Evolutionary conservation across 768 basidiomycete genomes (phyloP).

Genomic region (Tricholoma flavovirens): DNA sequence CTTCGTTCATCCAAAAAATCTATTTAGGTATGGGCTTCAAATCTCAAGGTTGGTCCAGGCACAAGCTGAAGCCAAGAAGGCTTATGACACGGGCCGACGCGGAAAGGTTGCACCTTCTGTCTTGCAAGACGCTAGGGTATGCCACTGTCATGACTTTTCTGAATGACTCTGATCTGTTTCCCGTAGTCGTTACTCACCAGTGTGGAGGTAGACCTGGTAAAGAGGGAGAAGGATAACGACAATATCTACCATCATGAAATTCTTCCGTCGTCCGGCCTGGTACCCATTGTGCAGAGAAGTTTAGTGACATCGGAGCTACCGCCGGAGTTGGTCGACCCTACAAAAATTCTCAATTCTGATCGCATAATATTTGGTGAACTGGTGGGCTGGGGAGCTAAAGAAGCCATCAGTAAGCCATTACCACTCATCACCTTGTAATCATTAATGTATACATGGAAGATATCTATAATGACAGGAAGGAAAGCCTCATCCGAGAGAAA

Average conservation of each 20-base stretch:
- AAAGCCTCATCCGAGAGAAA: slow-evolving; percentile 62
- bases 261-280: slow-evolving; percentile 64
- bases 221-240: slow-evolving; percentile 89
- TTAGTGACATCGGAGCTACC: slow-evolving; percentile 61
- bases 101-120: slow-evolving; percentile 59
- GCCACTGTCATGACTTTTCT: slow-evolving; percentile 5
- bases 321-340: slow-evolving; percentile 52
- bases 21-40: slow-evolving; percentile 77
- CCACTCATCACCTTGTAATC: neutral
- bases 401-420: slow-evolving; percentile 70
- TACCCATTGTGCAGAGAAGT: slow-evolving; percentile 54
- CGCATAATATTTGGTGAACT: slow-evolving; percentile 68
- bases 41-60: slow-evolving; percentile 74
- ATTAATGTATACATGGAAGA: slow-evolving; percentile 34
- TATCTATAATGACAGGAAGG: slow-evolving; percentile 82
- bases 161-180: slow-evolving; percentile 6
- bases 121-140: slow-evolving; percentile 74
- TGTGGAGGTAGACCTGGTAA: slow-evolving; percentile 56
- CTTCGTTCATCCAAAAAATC: slow-evolving; percentile 6
- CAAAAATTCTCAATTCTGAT: slow-evolving; percentile 44
- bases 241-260: slow-evolving; percentile 90
- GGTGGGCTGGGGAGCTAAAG: slow-evolving; percentile 79
- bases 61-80: slow-evolving; percentile 60
- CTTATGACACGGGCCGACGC: slow-evolving; percentile 59
- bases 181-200: slow-evolving; percentile 72